Conservation (phyloP, 495 filamentous ascomycete genomes). For the Entonaema liquescens region DNA sequence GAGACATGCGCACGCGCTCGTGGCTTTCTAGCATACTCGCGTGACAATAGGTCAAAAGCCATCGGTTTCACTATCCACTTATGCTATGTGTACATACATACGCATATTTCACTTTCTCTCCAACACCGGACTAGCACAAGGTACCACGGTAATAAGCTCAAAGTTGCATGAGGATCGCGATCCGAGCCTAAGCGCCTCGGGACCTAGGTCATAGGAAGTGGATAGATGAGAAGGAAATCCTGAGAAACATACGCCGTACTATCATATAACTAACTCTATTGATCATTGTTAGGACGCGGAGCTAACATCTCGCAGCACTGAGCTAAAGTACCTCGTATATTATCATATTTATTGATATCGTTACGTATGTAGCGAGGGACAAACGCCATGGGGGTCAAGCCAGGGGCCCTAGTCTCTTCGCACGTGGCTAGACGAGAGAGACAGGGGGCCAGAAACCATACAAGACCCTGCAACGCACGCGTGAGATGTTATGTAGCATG, state of each 20-base stretch:
- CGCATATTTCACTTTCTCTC: conserved; percentile 7
- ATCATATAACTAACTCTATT: background rate
- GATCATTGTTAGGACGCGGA: background rate
- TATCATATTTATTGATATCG: background rate
- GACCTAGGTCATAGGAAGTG: background rate
- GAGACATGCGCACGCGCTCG: conserved; percentile 18
- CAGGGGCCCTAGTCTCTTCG: conserved; percentile 23
- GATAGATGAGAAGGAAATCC: background rate
- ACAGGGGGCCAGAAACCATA: conserved; percentile 16
- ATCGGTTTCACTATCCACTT: background rate
- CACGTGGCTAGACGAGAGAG: conserved; percentile 34
- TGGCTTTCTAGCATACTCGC: conserved; percentile 15
- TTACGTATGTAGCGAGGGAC: background rate
- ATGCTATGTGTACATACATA: background rate
- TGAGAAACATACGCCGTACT: conserved; percentile 1
- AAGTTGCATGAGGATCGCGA: background rate
- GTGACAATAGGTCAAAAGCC: conserved; percentile 15
- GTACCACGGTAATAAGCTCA: background rate
- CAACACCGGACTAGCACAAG: background rate
- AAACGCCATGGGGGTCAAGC: conserved; percentile 26
- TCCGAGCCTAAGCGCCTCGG: background rate
- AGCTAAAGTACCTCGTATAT: background rate
- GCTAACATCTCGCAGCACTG: background rate
- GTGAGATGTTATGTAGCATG: conserved; percentile 28
- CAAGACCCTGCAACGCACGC: conserved; percentile 25